A percentile compares a stretch with the other conserved stretches of the same genome.
These are phyloP conservation scores for Mortierella sp. DNA, from an alignment of 371 early-diverging fungal species.

Conservation along the genomic window DNA sequence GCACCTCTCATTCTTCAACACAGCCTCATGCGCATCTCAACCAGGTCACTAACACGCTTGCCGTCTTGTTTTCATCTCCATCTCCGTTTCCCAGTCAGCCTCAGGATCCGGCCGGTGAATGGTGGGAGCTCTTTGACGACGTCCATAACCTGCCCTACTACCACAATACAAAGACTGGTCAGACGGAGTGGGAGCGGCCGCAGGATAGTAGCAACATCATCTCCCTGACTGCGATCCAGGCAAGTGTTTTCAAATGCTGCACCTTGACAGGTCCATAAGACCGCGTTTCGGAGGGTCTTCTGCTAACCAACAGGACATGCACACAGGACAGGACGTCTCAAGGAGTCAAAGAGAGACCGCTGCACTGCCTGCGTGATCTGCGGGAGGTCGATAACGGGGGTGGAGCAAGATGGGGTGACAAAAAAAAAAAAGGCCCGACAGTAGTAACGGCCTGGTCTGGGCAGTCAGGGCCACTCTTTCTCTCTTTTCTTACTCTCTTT, in stretches of 20 bases:
- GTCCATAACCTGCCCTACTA: conserved; percentile 84
- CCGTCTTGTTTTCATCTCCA: conserved; percentile 2
- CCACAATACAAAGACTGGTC: conserved; percentile 84
- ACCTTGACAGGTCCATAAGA: too few relatives aligned
- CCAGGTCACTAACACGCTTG: conserved; percentile 3
- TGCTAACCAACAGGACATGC: too few relatives aligned
- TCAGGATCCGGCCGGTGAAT: conserved; percentile 79
- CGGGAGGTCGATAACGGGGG: too few relatives aligned
- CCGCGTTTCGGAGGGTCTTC: too few relatives aligned
- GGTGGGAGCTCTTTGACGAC: conserved; percentile 96
- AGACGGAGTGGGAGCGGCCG: conserved; percentile 91
- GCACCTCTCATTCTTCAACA: too few relatives aligned
- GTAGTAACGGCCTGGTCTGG: conserved; percentile 4
- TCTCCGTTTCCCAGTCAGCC: conserved; percentile 55
- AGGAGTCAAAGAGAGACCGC: conserved; percentile 8
- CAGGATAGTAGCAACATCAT: conserved; percentile 72
- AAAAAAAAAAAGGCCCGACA: background rate
- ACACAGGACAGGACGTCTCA: background rate
- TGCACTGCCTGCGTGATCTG: too few relatives aligned
- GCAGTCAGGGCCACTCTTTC: background rate
- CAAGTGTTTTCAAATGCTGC: conserved; percentile 18
- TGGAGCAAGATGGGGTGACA: background rate
- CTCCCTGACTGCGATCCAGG: conserved; percentile 78
- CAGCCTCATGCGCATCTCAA: too few relatives aligned
- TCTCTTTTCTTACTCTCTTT: background rate